These are phyloP conservation scores for Posidonia oceanica DNA, from an alignment of 116 monocot species.

Conservation along the genomic window DNA sequence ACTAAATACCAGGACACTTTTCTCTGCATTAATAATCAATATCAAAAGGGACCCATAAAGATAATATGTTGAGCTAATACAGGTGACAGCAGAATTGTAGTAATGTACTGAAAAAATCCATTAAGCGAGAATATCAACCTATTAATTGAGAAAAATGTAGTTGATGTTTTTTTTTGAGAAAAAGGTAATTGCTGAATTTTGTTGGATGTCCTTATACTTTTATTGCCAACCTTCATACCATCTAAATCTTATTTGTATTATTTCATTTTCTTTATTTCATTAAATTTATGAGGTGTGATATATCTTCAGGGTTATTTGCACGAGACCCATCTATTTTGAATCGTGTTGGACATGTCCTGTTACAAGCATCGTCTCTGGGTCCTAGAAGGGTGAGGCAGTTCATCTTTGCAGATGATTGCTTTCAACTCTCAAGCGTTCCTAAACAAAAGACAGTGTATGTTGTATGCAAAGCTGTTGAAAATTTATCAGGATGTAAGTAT, in stretches of 20 bases:
- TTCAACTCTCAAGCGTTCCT: conserved; percentile 65
- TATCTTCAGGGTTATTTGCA: conserved; percentile 59
- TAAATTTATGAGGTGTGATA: not conserved
- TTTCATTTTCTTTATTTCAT: not conserved
- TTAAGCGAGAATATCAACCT: too few species aligned
- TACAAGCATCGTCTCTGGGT: conserved; percentile 37
- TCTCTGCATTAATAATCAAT: too few species aligned
- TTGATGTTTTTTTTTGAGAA: too few species aligned
- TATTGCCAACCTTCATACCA: too few species aligned
- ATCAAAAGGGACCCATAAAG: too few species aligned
- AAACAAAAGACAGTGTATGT: conserved; percentile 76
- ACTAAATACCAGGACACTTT: too few species aligned
- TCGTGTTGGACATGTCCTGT: conserved; percentile 60
- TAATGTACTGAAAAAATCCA: too few species aligned
- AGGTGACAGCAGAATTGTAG: too few species aligned
- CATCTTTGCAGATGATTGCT: conserved; percentile 88
- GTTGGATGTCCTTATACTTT: too few species aligned
- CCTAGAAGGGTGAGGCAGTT: conserved; percentile 41
- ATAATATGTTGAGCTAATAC: too few species aligned
- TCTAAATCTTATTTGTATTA: not conserved
- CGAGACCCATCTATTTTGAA: conserved; percentile 59
- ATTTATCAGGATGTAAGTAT: conserved; percentile 78
- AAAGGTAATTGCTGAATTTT: too few species aligned
- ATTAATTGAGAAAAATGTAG: too few species aligned
- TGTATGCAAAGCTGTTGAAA: conserved; percentile 62